A percentile compares a stretch with the other conserved stretches of the same genome.
Conservation (phyloP, 2,329 filamentous ascomycete genomes). For the Trichoderma atrobrunneum region DNA sequence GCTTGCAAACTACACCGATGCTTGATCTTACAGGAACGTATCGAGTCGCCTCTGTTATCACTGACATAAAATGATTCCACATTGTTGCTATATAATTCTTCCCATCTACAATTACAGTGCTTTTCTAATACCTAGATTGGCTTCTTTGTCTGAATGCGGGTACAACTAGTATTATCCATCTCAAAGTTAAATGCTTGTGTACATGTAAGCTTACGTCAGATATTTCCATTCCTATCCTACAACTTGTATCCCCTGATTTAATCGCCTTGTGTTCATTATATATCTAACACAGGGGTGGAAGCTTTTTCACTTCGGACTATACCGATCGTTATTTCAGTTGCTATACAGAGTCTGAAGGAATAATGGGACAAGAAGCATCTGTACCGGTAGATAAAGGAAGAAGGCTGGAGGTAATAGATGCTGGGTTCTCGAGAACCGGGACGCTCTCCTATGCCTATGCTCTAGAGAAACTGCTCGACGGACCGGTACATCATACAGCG, state of each 20-base stretch:
- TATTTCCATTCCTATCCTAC: background rate
- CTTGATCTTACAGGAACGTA: background rate
- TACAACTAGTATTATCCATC: background rate
- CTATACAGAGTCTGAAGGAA: background rate
- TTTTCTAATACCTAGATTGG: background rate
- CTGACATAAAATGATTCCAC: background rate
- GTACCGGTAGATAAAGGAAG: background rate
- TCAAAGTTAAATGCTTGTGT: background rate
- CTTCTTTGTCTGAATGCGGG: background rate
- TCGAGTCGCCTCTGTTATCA: background rate
- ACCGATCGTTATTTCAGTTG: background rate
- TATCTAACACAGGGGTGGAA: background rate
- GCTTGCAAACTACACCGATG: background rate
- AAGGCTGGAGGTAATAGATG: background rate
- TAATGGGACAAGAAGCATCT: background rate
- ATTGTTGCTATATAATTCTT: background rate
- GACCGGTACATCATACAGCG: background rate
- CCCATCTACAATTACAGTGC: background rate
- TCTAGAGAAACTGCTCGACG: background rate
- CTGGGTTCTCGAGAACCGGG: background rate
- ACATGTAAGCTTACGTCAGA: background rate
- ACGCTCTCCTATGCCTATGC: background rate
- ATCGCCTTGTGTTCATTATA: background rate
- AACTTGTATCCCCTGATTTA: background rate
- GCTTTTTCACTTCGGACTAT: background rate